phyloP scores from a whole-genome alignment of 108 stramenopile species.

The Skeletonema marinoi region DNA sequence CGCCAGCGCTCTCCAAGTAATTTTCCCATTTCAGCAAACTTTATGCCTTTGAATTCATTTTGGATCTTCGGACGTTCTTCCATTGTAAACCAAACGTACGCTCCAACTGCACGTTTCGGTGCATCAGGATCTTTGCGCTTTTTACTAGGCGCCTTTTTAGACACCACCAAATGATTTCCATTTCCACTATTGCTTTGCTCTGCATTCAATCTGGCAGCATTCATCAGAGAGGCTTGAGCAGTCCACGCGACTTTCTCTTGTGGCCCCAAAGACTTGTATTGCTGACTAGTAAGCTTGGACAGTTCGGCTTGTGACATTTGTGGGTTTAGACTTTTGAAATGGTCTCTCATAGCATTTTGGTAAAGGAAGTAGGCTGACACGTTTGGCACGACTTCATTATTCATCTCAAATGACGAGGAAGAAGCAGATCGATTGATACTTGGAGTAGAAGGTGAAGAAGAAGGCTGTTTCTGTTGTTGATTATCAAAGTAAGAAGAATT shows the following conservation, averaged over 20 bases:
- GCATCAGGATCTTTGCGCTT: conserved; percentile 63
- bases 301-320: conserved; percentile 68
- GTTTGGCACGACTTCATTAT: neutral
- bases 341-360: conserved; percentile 69
- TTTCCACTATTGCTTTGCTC: conserved; percentile 37
- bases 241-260: conserved; percentile 74
- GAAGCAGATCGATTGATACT: neutral
- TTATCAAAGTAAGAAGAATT: neutral
- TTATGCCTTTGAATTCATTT: conserved; percentile 76
- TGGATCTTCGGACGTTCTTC: conserved; percentile 72
- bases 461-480: neutral
- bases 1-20: conserved; percentile 86
- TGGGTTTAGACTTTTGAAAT: conserved; percentile 67
- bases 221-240: conserved; percentile 54
- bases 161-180: conserved; percentile 56
- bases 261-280: conserved; percentile 72
- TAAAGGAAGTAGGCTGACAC: conserved; percentile 67
- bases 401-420: neutral
- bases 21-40: conserved; percentile 84
- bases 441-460: neutral
- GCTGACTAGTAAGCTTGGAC: conserved; percentile 82
- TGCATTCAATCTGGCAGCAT: conserved; percentile 31
- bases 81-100: conserved; percentile 75
- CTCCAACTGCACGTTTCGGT: conserved; percentile 66
- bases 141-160: conserved; percentile 50